Evolutionary conservation across 2,329 filamentous ascomycete genomes (phyloP), one percentile per base, ranked within the genome.

Genomic region (Pyrenochaeta sp.): DNA sequence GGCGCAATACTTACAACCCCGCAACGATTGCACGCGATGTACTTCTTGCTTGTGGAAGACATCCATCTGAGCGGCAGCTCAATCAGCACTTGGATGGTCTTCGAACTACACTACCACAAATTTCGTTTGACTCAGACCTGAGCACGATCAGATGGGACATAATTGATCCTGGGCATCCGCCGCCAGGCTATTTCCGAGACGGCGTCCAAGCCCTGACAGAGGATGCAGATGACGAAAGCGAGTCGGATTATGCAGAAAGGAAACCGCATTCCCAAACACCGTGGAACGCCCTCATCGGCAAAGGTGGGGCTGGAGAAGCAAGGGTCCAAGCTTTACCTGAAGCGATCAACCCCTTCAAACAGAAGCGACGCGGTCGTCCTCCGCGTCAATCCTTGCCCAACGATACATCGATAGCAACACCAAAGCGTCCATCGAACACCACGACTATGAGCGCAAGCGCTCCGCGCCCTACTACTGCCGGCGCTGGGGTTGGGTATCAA

Each of bases 21-120:
- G 79, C 81, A 39, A 89, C 85, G 0, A 87, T 90, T 54, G 87
- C 86, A 4, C 77, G 85, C 45, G 86, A 89, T 66, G 79, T 90
- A 6, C 75, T 90, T 10, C 81, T 89, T 44, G 83, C 85, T 14
- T 79, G 85, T 11, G 85, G 85, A 14, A 82, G 83, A 51, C 86
- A 89, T 67, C 86, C 87, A 0, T 81, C 81, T 9, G 83, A 87
- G 69, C 74, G 80, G 21, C 73, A 78, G 2, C 71, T 90, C 31
- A 90, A 90, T 63, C 77, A 79, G 27, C 86, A 89, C 73, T 74
- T 89, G 54, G 77, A 82, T 49, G 64, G 76, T 30, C 67, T 85
- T 7, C 77, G 75, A 32, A 71, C 73, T 7, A 76, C 68, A 3
- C 76, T 85, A 17, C 66, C 70, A 12, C 69, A 71, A 9, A 74